Conservation (phyloP, 257 asterid genomes). For the Przewalskia tangutica region DNA sequence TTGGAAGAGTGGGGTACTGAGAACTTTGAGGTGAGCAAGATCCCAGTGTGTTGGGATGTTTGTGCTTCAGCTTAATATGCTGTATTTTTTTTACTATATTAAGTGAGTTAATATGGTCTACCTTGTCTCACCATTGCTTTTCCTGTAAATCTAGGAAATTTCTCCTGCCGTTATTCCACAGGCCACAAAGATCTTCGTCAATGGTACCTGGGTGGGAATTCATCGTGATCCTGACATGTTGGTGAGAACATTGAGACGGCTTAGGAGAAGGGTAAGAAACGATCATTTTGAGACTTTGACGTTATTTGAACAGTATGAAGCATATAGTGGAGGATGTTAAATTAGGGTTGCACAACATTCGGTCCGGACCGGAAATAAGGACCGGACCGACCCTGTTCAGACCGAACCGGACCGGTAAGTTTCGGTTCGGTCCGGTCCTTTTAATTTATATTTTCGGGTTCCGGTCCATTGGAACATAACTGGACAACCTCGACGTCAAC, state of each 20-base stretch:
- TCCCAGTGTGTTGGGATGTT: not conserved
- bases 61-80: constrained; percentile 2
- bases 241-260: constrained; percentile 80
- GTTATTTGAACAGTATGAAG: not conserved
- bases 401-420: too few relatives aligned
- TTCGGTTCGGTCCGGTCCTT: too few relatives aligned
- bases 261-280: constrained; percentile 78
- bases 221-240: constrained; percentile 98
- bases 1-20: constrained; percentile 99
- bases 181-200: constrained; percentile 91
- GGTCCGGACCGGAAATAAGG: too few relatives aligned
- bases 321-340: not conserved
- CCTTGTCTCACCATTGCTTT: not conserved
- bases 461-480: too few relatives aligned
- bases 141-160: constrained; percentile 52
- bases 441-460: too few relatives aligned
- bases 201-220: constrained; percentile 96
- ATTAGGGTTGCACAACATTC: too few relatives aligned
- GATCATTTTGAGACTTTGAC: not conserved
- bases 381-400: too few relatives aligned
- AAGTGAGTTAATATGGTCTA: constrained; percentile 4
- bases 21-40: constrained; percentile 72
- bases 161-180: constrained; percentile 95
- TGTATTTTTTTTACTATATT: not conserved
- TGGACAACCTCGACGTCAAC: too few relatives aligned